Conservation (phyloP, 495 filamentous ascomycete species). For the Rusavskia elegans region DNA sequence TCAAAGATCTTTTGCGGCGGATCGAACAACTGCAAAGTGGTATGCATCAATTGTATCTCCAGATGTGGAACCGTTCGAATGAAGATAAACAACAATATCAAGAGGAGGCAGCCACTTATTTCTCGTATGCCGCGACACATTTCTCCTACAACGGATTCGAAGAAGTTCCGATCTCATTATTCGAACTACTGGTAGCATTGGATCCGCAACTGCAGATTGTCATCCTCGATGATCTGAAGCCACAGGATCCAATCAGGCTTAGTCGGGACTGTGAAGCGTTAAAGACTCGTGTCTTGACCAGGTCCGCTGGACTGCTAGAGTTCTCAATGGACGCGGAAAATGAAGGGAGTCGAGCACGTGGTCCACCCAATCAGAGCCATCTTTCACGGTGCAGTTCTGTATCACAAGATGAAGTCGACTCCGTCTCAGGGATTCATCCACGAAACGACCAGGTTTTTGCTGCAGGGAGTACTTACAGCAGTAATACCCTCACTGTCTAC, state of each 20-base stretch:
- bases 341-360: too few species aligned
- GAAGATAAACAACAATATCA: conserved; percentile 1
- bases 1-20: conserved; percentile 1
- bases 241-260: background rate
- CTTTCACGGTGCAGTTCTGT: background rate
- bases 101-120: background rate
- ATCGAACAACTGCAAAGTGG: background rate
- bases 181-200: background rate
- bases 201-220: background rate
- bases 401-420: background rate
- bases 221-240: background rate
- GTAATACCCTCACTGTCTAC: background rate
- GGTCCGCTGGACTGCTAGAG: background rate
- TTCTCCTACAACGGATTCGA: background rate
- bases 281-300: background rate
- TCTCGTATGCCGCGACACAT: background rate
- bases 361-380: background rate
- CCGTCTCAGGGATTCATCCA: too few species aligned
- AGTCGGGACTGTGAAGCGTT: background rate
- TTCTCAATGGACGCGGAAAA: background rate
- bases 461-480: too few species aligned
- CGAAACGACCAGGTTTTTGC: too few species aligned
- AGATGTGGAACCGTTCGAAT: conserved; percentile 3
- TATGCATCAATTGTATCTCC: background rate
- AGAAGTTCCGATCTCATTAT: background rate